phyloP scores from a whole-genome alignment of 495 filamentous ascomycete genomes.

The Talaromyces wortmannii region DNA sequence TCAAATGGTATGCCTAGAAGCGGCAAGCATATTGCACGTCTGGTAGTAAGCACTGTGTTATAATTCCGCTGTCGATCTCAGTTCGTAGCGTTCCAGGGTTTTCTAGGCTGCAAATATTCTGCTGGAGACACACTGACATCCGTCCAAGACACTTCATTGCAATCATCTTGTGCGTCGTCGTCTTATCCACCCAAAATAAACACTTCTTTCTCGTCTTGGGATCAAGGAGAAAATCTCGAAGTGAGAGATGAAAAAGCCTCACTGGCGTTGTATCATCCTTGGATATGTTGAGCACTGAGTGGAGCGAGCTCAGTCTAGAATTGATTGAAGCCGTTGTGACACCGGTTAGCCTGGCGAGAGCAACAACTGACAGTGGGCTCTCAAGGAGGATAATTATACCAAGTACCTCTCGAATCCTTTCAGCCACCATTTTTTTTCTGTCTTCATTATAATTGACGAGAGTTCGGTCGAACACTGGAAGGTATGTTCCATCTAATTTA shows the following conservation, averaged over 20 bases:
- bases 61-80: constrained; percentile 12
- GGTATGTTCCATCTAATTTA: constrained; percentile 16
- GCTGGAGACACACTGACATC: constrained; percentile 18
- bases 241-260: constrained; percentile 37
- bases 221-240: constrained; percentile 39
- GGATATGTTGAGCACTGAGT: too few relatives aligned
- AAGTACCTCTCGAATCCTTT: too few relatives aligned
- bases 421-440: too few relatives aligned
- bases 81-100: constrained; percentile 11
- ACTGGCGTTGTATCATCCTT: background rate
- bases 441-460: too few relatives aligned
- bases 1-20: constrained; percentile 38
- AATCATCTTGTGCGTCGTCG: constrained; percentile 7
- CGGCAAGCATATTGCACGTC: constrained; percentile 33
- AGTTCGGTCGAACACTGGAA: too few relatives aligned
- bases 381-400: too few relatives aligned
- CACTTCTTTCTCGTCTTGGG: background rate
- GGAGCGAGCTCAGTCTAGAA: too few relatives aligned
- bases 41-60: constrained; percentile 16
- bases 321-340: too few relatives aligned
- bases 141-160: constrained; percentile 14
- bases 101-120: constrained; percentile 24
- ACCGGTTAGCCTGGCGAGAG: background rate
- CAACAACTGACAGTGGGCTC: too few relatives aligned
- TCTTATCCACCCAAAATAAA: constrained; percentile 22